These are phyloP conservation scores for Sugiyamaella valdiviana DNA, from an alignment of 805 yeast species.

Conservation along the genomic window DNA sequence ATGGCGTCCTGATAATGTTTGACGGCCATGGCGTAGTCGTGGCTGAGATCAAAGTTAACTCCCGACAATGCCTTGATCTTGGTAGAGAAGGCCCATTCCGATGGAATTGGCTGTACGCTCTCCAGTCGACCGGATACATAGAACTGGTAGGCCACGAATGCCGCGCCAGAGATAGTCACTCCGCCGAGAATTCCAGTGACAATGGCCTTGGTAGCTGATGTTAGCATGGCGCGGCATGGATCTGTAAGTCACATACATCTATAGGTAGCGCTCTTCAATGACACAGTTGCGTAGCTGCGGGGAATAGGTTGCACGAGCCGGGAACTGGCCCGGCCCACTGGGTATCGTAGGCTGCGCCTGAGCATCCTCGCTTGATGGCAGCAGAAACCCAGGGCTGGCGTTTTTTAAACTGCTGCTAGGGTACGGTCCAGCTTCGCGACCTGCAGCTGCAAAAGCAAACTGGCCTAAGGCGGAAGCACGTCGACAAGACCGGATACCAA, in stretches of 20 bases:
- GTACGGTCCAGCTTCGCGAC: neutral
- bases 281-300: neutral
- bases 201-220: slow-evolving; percentile 3
- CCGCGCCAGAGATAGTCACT: slow-evolving; percentile 1
- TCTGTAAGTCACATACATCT: slow-evolving; percentile 1
- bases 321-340: neutral
- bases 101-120: slow-evolving; percentile 19
- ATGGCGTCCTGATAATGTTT: slow-evolving; percentile 22
- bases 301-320: neutral
- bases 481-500: too few species aligned
- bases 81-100: slow-evolving; percentile 17
- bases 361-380: neutral
- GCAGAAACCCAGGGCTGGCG: neutral
- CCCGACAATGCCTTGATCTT: slow-evolving; percentile 16
- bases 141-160: slow-evolving; percentile 9
- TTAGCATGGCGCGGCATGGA: neutral
- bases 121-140: slow-evolving; percentile 8
- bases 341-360: neutral
- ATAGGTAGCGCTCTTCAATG: slow-evolving; percentile 1
- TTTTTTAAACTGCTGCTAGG: neutral
- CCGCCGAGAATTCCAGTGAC: slow-evolving; percentile 3
- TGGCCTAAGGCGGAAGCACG: neutral
- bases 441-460: neutral
- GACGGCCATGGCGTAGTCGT: slow-evolving; percentile 15
- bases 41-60: slow-evolving; percentile 13